Base-by-base conservation (phyloP, 305 asterid genomes). In the Stenogyne calaminthoides region DNA sequence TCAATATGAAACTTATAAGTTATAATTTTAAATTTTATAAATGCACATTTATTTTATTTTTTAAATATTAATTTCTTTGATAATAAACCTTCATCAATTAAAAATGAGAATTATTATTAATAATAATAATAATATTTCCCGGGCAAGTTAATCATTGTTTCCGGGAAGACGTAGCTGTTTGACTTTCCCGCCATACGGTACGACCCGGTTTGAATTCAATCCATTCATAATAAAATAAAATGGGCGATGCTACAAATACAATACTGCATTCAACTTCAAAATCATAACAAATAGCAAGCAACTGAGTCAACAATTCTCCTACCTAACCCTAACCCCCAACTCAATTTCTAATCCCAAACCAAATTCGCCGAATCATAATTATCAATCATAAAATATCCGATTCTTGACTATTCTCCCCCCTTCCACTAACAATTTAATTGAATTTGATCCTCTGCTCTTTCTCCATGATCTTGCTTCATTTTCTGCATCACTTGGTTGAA, bases 321-420 rank as follows among this genome's bases (percentile, higher is more conserved):
- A 66, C 77, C 77, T 70, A 69, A 74, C 67, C 67, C 36, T 32
- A 44, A 44, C 52, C 52, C 52, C 34, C 25, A 25, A 25, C 66
- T 55, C 0, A 76, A 34, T 8, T n/a, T 32, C 67, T 8, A 16
- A 68, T n/a, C 51, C 37, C 70, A 52, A 34, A 14, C 37, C 70
- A 51, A 34, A 14, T 27, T 10, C 76, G 52, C 46, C 67, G 36
- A 54, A 22, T 54, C 55, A 7, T 40, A 7, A 37, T 77, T 49
- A 25, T 14, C 74, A 16, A 27, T 8, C 5, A 29, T 34, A n/a
- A 12, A 55, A 2, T 11, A 29, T 27, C 29, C 46, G n/a, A 42
- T 20, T 62, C 12, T 42, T 71, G 83, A 75, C 77, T 59, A 14
- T 71, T 66, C 78, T 67, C 12, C 77, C n/a, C 55, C 25, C 63